A percentile compares a stretch with the other conserved stretches of the same genome.
Evolutionary conservation across 2,329 filamentous ascomycete genomes (phyloP).

Genomic region (Neoarthrinium moseri): DNA sequence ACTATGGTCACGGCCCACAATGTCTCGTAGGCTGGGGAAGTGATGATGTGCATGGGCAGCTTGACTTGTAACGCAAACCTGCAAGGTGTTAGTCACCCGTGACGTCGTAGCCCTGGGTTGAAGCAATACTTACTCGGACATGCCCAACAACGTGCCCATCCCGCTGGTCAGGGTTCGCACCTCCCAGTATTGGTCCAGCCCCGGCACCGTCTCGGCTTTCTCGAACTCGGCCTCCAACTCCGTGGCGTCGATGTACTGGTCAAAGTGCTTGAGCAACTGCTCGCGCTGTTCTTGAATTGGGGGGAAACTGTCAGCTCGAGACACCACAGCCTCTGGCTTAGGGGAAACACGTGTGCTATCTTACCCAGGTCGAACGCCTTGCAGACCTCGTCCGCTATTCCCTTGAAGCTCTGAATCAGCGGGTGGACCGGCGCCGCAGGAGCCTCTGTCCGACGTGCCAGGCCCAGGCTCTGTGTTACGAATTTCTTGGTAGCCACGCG

Average conservation of each 20-base stretch:
- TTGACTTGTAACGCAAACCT: conserved; percentile 21
- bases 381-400: conserved; percentile 17
- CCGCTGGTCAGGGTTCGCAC: conserved; percentile 26
- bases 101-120: neutral
- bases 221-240: conserved; percentile 21
- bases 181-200: conserved; percentile 23
- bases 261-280: conserved; percentile 17
- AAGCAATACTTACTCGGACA: conserved; percentile 20
- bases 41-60: conserved; percentile 16
- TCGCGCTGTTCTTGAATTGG: conserved; percentile 18
- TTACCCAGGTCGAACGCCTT: conserved; percentile 16
- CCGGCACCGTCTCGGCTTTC: conserved; percentile 17
- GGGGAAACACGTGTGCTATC: too few relatives aligned
- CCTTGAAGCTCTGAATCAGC: conserved; percentile 17
- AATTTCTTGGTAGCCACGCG: conserved; percentile 21
- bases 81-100: neutral
- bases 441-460: neutral
- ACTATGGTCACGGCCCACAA: conserved; percentile 22
- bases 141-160: conserved; percentile 21
- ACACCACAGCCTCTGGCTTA: too few relatives aligned
- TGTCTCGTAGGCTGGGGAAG: conserved; percentile 20
- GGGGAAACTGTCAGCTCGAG: too few relatives aligned
- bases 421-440: conserved; percentile 10
- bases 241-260: conserved; percentile 24
- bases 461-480: conserved; percentile 9